These are phyloP conservation scores for Venturia oleaginea DNA, from an alignment of 2,329 filamentous ascomycete genomes.

Conservation along the genomic window DNA sequence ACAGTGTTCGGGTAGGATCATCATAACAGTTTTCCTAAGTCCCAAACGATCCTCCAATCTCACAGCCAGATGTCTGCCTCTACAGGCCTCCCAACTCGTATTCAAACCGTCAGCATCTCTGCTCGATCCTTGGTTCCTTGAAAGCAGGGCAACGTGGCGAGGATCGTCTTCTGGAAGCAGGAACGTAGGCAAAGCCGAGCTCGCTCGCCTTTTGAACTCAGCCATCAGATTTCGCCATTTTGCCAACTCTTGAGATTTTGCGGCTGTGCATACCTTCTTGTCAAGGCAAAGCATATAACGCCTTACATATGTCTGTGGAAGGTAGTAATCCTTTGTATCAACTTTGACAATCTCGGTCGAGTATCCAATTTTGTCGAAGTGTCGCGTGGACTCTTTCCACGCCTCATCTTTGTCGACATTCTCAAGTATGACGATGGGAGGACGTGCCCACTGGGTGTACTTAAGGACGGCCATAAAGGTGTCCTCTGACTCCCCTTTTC, in stretches of 20 bases:
- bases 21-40: background rate
- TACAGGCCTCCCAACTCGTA: slow-evolving; percentile 48
- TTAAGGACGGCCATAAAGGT: slow-evolving; percentile 55
- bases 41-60: slow-evolving; percentile 30
- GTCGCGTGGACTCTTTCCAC: slow-evolving; percentile 45
- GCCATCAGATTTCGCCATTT: slow-evolving; percentile 40
- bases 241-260: slow-evolving; percentile 3
- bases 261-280: slow-evolving; percentile 17
- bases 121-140: background rate
- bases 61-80: slow-evolving; percentile 49
- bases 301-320: slow-evolving; percentile 54
- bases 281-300: slow-evolving; percentile 41
- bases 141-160: slow-evolving; percentile 18
- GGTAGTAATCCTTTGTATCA: slow-evolving; percentile 63
- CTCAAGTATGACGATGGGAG: slow-evolving; percentile 60
- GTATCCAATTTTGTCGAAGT: slow-evolving; percentile 48
- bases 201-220: slow-evolving; percentile 47
- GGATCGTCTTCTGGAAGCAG: slow-evolving; percentile 48
- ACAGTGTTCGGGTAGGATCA: slow-evolving; percentile 25
- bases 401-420: slow-evolving; percentile 46
- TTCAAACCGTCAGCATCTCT: slow-evolving; percentile 11
- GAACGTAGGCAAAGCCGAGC: slow-evolving; percentile 53
- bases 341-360: slow-evolving; percentile 39
- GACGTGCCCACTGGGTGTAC: slow-evolving; percentile 48
- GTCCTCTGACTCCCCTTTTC: slow-evolving; percentile 52